Base-by-base conservation (phyloP, 768 basidiomycete species). In the Mycena capillaripes region DNA sequence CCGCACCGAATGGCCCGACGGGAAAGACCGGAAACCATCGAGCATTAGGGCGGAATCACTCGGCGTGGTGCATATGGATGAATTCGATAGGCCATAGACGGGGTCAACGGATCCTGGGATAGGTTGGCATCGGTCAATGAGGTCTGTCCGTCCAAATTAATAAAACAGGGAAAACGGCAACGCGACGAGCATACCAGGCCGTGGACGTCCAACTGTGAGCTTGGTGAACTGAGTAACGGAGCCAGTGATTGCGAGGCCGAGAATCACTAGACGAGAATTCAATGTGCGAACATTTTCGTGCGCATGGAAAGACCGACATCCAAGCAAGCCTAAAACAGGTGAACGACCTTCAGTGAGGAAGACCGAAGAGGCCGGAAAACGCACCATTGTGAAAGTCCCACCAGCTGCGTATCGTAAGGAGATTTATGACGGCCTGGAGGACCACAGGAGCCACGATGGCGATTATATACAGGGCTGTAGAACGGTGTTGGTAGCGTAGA, bases 321-420 rank as follows among this genome's bases (percentile, higher is more conserved):
- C 84, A 68, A 81, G 53, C 83, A 83, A 61, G 83, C 87, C 88
- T 76, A 42, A 56, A 42, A 53, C 55, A 44, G 16, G 19, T 19
- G 19, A 19, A 17, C 19, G 19, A 10, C 16, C 16, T 44, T 44
- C 16, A 44, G 19, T 44, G 42, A 19, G 2, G 42, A 17, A 17
- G 70, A 58, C 58, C 21, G 46, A 70, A 55, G 56, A 58, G 48
- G 65, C 59, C 77, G 79, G 36, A 38, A 14, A 36, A 71, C 82
- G 80, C 74, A 82, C 93, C 86, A 76, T 90, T 92, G 78, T 98
- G 97, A 34, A 93, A 83, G 78, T 98, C 97, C 96, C 97, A 98
- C 85, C 90, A 91, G 3, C 91, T 93, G n/a, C 93, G 89, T 32
- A 95, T 84, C 25, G 95, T 92, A 17, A 94, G 58, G 25, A 91